Conservation (phyloP, 495 filamentous ascomycete species). For the Penicillium malachiteum region DNA sequence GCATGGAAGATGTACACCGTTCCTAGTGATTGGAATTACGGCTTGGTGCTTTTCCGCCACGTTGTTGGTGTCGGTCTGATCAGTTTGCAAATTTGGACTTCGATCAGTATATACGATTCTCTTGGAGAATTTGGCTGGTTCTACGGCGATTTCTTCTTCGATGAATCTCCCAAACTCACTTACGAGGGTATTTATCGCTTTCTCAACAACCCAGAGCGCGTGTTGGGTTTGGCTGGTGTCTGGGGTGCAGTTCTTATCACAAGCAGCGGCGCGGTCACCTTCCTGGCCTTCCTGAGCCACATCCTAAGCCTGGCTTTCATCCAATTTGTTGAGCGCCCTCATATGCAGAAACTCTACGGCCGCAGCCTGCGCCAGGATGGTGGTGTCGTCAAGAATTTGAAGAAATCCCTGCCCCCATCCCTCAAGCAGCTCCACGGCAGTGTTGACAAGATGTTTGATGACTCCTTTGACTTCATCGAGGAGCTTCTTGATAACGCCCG, state of each 20-base stretch:
- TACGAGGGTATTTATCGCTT: conserved; percentile 98
- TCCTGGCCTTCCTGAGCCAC: conserved; percentile 81
- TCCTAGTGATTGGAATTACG: conserved; percentile 81
- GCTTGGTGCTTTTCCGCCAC: conserved; percentile 80
- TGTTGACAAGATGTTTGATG: conserved; percentile 82
- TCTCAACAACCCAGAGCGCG: conserved; percentile 93
- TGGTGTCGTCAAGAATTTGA: conserved; percentile 86
- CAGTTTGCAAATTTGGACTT: conserved; percentile 89
- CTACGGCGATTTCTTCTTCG: conserved; percentile 96
- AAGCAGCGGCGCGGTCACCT: conserved; percentile 77
- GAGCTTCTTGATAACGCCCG: conserved; percentile 86
- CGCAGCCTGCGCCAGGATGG: conserved; percentile 78
- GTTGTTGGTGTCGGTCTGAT: conserved; percentile 78
- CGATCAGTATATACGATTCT: conserved; percentile 90
- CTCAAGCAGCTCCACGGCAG: conserved; percentile 73
- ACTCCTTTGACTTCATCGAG: conserved; percentile 83
- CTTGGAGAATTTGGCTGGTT: conserved; percentile 99
- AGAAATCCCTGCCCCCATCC: conserved; percentile 82
- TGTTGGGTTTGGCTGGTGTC: conserved; percentile 90
- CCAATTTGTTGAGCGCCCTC: conserved; percentile 89
- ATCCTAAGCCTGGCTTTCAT: conserved; percentile 83
- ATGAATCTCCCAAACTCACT: conserved; percentile 77
- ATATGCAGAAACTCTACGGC: conserved; percentile 98
- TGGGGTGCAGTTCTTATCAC: conserved; percentile 96
- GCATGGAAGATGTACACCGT: conserved; percentile 94